Conservation (phyloP, 148 eudicot genomes). For the Vaccinium macrocarpon region DNA sequence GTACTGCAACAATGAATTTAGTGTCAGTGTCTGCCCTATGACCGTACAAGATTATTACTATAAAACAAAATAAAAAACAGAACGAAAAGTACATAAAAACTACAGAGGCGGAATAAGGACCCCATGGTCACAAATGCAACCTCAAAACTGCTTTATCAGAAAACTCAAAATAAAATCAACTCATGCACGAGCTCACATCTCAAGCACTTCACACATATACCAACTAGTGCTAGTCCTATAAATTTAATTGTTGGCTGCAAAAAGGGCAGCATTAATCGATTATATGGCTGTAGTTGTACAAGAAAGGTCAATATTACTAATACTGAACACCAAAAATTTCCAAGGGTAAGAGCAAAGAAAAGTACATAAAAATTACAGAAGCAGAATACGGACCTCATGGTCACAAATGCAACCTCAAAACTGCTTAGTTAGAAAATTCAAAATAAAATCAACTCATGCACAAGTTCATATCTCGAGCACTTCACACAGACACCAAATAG, state of each 20-base stretch:
- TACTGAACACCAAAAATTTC: too few relatives aligned
- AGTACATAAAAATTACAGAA: background rate
- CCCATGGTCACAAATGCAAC: background rate
- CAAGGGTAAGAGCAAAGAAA: background rate
- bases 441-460: background rate
- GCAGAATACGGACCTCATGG: background rate
- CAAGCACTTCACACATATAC: background rate
- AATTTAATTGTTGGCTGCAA: background rate
- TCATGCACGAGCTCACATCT: background rate
- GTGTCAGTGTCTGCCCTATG: background rate
- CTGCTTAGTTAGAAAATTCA: background rate
- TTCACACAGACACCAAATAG: background rate
- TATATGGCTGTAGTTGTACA: background rate
- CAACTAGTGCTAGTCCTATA: background rate
- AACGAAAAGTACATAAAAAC: slow-evolving; percentile 1
- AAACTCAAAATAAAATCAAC: background rate
- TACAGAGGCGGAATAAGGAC: background rate
- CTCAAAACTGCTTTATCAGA: background rate
- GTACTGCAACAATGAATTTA: background rate
- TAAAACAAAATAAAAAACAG: background rate
- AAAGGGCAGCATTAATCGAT: background rate
- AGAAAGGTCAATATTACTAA: too few relatives aligned
- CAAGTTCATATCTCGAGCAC: background rate
- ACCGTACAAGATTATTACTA: background rate
- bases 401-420: slow-evolving; percentile 2